These are phyloP conservation scores for Linnemannia schmuckeri DNA, from an alignment of 192 early-diverging fungal species.

Conservation along the genomic window DNA sequence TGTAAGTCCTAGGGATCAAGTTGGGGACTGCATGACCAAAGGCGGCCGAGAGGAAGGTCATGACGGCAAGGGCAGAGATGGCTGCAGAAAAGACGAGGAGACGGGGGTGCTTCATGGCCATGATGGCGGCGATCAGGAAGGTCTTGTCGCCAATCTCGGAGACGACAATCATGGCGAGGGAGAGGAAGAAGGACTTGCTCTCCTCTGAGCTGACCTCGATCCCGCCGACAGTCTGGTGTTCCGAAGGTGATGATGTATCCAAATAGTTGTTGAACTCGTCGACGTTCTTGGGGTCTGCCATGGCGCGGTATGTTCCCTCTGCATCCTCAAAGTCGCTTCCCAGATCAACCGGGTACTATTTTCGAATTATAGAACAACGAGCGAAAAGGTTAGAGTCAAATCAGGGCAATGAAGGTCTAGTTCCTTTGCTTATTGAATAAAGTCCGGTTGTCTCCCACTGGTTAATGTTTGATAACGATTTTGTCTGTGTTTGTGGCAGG, in stretches of 20 bases:
- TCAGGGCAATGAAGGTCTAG: too few species aligned
- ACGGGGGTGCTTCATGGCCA: slow-evolving; percentile 98
- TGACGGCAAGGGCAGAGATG: slow-evolving; percentile 87
- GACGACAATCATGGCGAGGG: slow-evolving; percentile 91
- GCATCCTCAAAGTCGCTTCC: slow-evolving; percentile 25
- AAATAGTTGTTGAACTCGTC: slow-evolving; percentile 46
- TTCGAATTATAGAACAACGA: too few species aligned
- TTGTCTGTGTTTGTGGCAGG: not conserved
- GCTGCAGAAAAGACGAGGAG: slow-evolving; percentile 92
- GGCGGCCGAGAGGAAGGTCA: slow-evolving; percentile 96
- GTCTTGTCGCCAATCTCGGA: slow-evolving; percentile 99
- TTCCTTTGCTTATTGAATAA: not conserved
- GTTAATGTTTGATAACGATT: not conserved
- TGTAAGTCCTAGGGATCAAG: slow-evolving; percentile 89
- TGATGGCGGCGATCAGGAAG: slow-evolving; percentile 97
- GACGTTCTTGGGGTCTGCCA: slow-evolving; percentile 10
- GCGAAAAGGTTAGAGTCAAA: too few species aligned
- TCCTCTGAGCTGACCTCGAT: slow-evolving; percentile 53
- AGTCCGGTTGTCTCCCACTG: not conserved
- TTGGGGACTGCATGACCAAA: slow-evolving; percentile 93
- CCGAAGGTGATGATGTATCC: not conserved
- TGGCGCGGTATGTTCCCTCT: slow-evolving; percentile 9
- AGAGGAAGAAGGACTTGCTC: slow-evolving; percentile 66
- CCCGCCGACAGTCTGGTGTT: not conserved
- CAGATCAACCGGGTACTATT: slow-evolving; percentile 22